These are phyloP conservation scores for Suhomyces coccinellae DNA, from an alignment of 1,139 yeast species.

Conservation along the genomic window DNA sequence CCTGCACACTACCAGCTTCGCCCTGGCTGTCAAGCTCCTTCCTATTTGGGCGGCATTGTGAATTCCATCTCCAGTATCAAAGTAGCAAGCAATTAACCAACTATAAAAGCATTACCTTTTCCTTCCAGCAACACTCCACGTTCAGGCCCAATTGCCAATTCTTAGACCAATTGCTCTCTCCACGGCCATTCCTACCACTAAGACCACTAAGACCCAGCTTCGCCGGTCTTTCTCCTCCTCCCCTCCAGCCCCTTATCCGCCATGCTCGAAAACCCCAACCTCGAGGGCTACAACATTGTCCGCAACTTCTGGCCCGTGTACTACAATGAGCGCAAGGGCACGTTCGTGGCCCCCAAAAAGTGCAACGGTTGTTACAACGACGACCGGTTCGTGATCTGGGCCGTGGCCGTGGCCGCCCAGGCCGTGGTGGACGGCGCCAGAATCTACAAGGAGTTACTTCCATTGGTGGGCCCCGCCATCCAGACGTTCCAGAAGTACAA, in stretches of 20 bases:
- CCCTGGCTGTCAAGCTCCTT: conserved; percentile 3
- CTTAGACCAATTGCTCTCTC: no score
- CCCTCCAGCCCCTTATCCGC: no score
- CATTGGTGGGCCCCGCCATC: conserved; percentile 57
- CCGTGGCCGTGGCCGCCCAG: conserved; percentile 64
- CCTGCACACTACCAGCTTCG: conserved; percentile 1
- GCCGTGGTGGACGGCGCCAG: conserved; percentile 63
- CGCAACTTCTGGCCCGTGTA: conserved; percentile 48
- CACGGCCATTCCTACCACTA: background rate
- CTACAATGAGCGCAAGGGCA: conserved; percentile 44
- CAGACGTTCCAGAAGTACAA: conserved; percentile 54
- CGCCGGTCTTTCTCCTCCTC: background rate
- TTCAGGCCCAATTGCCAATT: no score
- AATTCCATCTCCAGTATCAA: conserved; percentile 4
- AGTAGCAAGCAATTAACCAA: conserved; percentile 4
- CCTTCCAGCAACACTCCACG: background rate
- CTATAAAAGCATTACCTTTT: conserved; percentile 1
- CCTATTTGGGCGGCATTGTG: conserved; percentile 8
- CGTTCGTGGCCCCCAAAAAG: conserved; percentile 44
- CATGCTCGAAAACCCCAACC: conserved; percentile 40
- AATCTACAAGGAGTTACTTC: conserved; percentile 55
- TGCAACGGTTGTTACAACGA: conserved; percentile 55
- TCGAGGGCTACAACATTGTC: conserved; percentile 53
- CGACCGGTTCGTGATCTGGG: conserved; percentile 64
- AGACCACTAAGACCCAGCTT: background rate